Base-by-base conservation (phyloP, 257 asterid species). In the Petunia secreta region DNA sequence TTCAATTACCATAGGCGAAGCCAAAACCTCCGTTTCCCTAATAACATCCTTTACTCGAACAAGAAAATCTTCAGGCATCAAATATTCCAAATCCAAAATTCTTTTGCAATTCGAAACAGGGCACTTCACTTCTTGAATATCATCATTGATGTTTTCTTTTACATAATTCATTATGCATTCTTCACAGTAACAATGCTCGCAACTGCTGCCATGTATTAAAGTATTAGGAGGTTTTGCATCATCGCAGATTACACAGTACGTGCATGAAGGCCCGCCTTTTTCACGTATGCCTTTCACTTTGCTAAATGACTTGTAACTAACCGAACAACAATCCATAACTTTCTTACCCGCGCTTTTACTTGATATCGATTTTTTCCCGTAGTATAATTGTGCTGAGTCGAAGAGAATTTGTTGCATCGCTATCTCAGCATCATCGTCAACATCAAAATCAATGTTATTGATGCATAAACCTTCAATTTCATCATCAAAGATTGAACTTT, bases 81-180 rank as follows among this genome's bases (percentile, higher is more conserved):
- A 63, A 36, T 34, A 83, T 1, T 7, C 1, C 0, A n/a, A 0
- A 10, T 13, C 50, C 16, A 80, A 41, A 38, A 5, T 9, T 40
- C 3, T n/a, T 5, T 67, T 14, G 69, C 87, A 80, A 37, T 39
- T n/a, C 0, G n/a, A 14, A 43, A 48, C 79, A 1, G 84, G 86
- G 62, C 84, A 83, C 6, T 80, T 75, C 5, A 76, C 54, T 1
- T 39, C 2, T 0, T 16, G 4, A 1, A 76, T 38, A 57, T 67
- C 34, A 8, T 80, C 62, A 25, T 84, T 39, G 4, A 83, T 38
- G 7, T 57, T 38, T 37, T 36, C 43, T 0, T 13, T 6, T 0
- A 80, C 2, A 46, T 80, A 52, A 2, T 25, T 37, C 1, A 1
- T 10, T 13, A 50, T 8, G 55, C 86, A 84, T 39, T 66, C 86